Evolutionary conservation across 345 rosid genomes (phyloP).

Genomic region (Gossypium longicalyx): DNA sequence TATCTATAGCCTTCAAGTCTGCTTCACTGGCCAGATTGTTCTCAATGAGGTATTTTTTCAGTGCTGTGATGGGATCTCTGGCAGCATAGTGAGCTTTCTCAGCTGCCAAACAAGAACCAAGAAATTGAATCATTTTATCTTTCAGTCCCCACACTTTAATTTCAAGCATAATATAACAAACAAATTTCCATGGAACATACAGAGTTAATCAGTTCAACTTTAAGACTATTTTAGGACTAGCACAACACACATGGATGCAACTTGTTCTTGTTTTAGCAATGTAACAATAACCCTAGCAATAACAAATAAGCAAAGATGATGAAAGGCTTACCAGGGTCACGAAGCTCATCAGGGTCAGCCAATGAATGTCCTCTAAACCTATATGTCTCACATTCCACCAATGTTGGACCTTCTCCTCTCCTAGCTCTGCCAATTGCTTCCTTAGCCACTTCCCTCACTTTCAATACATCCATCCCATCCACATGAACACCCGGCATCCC

Average conservation of each 20-base stretch:
- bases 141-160: not conserved
- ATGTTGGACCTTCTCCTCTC: conserved; percentile 82
- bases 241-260: not conserved
- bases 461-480: conserved; percentile 87
- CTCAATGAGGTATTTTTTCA: conserved; percentile 63
- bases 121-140: not conserved
- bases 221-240: not conserved
- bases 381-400: conserved; percentile 88
- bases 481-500: conserved; percentile 87
- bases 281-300: not conserved
- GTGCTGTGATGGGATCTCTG: conserved; percentile 65
- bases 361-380: conserved; percentile 88
- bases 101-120: conserved; percentile 39
- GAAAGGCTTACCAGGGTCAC: conserved; percentile 62
- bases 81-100: conserved; percentile 77
- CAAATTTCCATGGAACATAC: not conserved
- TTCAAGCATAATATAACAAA: not conserved
- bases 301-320: not conserved
- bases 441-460: conserved; percentile 78
- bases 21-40: conserved; percentile 56
- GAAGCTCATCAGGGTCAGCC: conserved; percentile 94
- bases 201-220: not conserved
- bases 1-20: conserved; percentile 67
- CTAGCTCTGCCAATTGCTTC: conserved; percentile 72
- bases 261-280: not conserved